phyloP scores from a whole-genome alignment of 345 rosid species.

The Syzygium aromaticum region DNA sequence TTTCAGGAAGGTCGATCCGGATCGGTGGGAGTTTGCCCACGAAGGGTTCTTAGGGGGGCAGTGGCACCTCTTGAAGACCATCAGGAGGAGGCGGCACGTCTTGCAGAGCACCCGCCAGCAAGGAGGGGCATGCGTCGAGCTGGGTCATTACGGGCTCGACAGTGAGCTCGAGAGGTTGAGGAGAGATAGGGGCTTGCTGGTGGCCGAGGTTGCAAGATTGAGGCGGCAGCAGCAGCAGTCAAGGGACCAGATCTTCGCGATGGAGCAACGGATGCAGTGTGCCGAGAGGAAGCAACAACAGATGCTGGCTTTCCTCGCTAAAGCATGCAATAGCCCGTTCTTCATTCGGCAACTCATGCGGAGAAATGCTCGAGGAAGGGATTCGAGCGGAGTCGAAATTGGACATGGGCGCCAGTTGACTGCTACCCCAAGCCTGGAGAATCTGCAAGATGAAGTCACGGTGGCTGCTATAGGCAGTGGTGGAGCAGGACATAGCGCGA shows the following conservation, averaged over 20 bases:
- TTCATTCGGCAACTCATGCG: constrained; percentile 41
- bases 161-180: constrained; percentile 52
- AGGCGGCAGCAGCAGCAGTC: constrained; percentile 71
- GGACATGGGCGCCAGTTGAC: constrained; percentile 57
- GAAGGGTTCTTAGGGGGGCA: constrained; percentile 91
- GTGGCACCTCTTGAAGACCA: constrained; percentile 63
- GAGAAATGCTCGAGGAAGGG: constrained; percentile 22
- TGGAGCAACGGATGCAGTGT: constrained; percentile 41
- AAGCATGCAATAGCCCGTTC: constrained; percentile 44
- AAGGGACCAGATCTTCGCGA: constrained; percentile 26
- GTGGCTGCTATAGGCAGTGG: background rate
- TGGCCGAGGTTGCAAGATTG: constrained; percentile 47
- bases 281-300: constrained; percentile 74
- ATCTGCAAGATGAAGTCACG: constrained; percentile 11
- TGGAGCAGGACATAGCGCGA: background rate
- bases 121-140: constrained; percentile 48
- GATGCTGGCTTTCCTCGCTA: constrained; percentile 68
- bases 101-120: constrained; percentile 22
- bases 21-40: constrained; percentile 85
- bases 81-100: constrained; percentile 60
- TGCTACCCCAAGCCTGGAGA: constrained; percentile 36
- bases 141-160: constrained; percentile 62
- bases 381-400: constrained; percentile 18
- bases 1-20: constrained; percentile 81
- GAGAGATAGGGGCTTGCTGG: constrained; percentile 45